A percentile compares a stretch with the other conserved stretches of the same genome.
Evolutionary conservation across 1,139 yeast species (phyloP).

Genomic region (Suhomyces guaymorum): DNA sequence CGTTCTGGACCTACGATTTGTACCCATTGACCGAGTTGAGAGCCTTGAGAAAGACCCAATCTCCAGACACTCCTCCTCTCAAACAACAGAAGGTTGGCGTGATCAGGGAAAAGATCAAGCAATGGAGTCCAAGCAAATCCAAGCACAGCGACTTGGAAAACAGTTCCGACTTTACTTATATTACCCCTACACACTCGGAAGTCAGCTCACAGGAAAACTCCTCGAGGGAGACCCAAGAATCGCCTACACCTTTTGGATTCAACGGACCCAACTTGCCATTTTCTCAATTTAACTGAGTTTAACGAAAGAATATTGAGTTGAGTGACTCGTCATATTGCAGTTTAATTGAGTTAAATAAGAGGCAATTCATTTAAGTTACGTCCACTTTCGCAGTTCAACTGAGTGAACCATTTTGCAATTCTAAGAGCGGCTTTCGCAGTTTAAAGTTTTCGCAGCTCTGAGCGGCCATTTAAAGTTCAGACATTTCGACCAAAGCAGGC

Average conservation of each 20-base stretch:
- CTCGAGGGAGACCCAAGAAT: conserved; percentile 3
- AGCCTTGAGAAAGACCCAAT: conserved; percentile 17
- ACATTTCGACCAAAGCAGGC: too few relatives aligned
- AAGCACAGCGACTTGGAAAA: conserved; percentile 7
- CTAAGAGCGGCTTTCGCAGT: too few relatives aligned
- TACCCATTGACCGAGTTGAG: conserved; percentile 34
- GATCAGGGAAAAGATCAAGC: conserved; percentile 8
- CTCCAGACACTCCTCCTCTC: conserved; percentile 15
- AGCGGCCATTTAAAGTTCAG: too few relatives aligned
- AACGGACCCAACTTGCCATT: conserved; percentile 9
- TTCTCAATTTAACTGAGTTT: too few relatives aligned
- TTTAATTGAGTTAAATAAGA: too few relatives aligned
- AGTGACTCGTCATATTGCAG: too few relatives aligned
- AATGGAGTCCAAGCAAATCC: conserved; percentile 11
- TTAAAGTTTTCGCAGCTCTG: too few relatives aligned
- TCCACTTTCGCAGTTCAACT: too few relatives aligned
- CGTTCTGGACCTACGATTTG: conserved; percentile 40
- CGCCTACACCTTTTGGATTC: conserved; percentile 12
- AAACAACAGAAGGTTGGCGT: conserved; percentile 8
- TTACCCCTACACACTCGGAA: conserved; percentile 9
- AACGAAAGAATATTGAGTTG: too few relatives aligned
- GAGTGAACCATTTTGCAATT: too few relatives aligned
- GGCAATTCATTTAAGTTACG: neutral
- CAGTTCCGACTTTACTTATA: conserved; percentile 1
- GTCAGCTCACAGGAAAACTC: conserved; percentile 9